Base-by-base conservation (phyloP, 768 basidiomycete species). In the Lactarius trivialis region DNA sequence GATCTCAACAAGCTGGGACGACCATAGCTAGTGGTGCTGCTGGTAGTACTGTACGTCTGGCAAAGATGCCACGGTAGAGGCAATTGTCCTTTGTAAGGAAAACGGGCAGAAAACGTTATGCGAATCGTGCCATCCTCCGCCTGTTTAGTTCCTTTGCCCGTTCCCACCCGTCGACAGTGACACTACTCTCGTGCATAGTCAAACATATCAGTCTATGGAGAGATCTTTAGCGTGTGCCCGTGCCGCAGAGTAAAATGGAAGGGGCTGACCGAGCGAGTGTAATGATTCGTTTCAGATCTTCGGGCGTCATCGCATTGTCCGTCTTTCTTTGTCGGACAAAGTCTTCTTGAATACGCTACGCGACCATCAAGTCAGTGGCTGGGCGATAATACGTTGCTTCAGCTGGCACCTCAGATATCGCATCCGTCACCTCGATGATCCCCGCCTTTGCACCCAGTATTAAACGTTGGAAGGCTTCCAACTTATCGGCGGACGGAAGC, bases 291-390 rank as follows among this genome's bases (percentile, higher is more conserved):
- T 88, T 79, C 55, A 93, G 76, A 62, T 89, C 83, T 24, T 91
- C 84, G 0, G 84, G 74, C 26, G 81, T 78, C 21, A 76, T 70
- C 14, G 71, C 72, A 15, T 68, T 70, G 58, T 77, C 69, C 49
- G 72, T 69, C 69, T 77, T 76, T 54, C 80, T 72, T 55, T 74
- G 73, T 60, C 67, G 70, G 30, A 81, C 87, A 69, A 92, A 93
- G 60, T 91, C 88, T 6, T 85, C 79, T 77, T 91, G 86, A 37
- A 93, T 86, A 66, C 85, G 76, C 90, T 92, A 56, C 19, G 36
- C 8, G 28, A 32, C 19, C 28, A 33, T 21, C 51, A 26, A 61
- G 26, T 56, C 19, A 58, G 43, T 24, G 12, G 21, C 33, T 30
- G 50, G 37, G 56, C 17, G 43, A 14, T 12, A 53, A 50, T 43